Base-by-base conservation (phyloP, 2,329 filamentous ascomycete species). In the Calycina herbarum region DNA sequence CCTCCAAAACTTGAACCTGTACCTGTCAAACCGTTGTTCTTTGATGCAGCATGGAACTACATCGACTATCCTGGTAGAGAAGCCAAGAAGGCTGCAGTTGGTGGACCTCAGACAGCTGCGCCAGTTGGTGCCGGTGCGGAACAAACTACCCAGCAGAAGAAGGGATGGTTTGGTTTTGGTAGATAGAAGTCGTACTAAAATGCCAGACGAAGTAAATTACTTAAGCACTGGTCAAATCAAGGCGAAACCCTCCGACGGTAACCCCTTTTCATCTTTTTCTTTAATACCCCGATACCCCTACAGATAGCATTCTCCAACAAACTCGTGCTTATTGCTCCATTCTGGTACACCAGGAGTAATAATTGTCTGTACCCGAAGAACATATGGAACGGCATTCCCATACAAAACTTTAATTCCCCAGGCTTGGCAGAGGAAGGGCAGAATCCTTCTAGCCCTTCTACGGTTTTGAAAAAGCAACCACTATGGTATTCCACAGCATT, bases 1-100 rank as follows among this genome's bases (percentile, higher is more conserved):
- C 95, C 95, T 13, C 94, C 94, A 1, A 91, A 88, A 75, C 81
- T 97, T 70, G 87, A 92, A 68, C 85, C 90, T 1, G 87, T 98
- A 48, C 93, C 95, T 0, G 90, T 97, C 62, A 99, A 99, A 81
- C 95, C 95, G 33, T 83, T 98, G 40, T 98, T 98, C 82, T 86
- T 98, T 66, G 95, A 99, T 75, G 90, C 97, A 7, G 95, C 95
- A 10, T 99, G 93, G 91, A 98, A 98, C 77, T 98, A 97, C 76
- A 94, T 99, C 68, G 88, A 93, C 59, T 99, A 99, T 75, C 93
- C 94, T 0, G 88, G 88, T 40, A 87, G 87, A 71, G 71, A 78
- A 38, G 75, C 76, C 6, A 71, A 78, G 66, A 73, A 67, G 70
- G 70, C 72, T 69, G 72, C 64, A 42, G 67, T 63, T 29, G 65